These are phyloP conservation scores for Cryphonectria parasitica DNA, from an alignment of 2,329 filamentous ascomycete genomes.

Conservation along the genomic window DNA sequence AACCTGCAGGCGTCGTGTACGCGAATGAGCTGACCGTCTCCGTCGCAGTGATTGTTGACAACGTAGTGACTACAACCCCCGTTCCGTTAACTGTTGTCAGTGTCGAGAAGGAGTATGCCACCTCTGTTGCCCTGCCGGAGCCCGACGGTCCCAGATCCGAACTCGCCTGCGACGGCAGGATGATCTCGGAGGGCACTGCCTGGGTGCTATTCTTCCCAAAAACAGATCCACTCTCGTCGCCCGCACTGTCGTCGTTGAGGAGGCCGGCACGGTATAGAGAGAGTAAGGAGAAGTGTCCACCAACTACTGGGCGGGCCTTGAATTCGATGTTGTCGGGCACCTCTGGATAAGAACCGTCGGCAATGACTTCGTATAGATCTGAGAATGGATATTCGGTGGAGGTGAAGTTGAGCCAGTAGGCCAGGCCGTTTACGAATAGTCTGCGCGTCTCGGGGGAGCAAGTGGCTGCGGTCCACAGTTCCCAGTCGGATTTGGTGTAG, in stretches of 20 bases:
- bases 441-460: constrained; percentile 58
- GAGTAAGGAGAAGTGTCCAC: constrained; percentile 72
- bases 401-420: constrained; percentile 72
- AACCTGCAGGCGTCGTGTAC: neutral
- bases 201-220: constrained; percentile 8
- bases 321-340: constrained; percentile 63
- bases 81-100: constrained; percentile 5
- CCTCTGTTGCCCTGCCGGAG: constrained; percentile 13
- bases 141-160: constrained; percentile 13
- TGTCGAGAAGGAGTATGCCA: constrained; percentile 11
- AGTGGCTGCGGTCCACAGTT: constrained; percentile 72
- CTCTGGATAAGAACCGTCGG: constrained; percentile 52
- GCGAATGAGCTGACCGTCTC: constrained; percentile 9
- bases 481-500: constrained; percentile 77
- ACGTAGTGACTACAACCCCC: neutral
- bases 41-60: constrained; percentile 12
- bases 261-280: constrained; percentile 46
- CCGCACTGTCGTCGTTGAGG: neutral
- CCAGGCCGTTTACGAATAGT: constrained; percentile 66
- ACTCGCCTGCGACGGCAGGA: constrained; percentile 12
- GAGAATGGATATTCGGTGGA: constrained; percentile 65
- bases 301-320: constrained; percentile 72
- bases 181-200: neutral
- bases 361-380: constrained; percentile 70
- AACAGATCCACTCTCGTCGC: constrained; percentile 3